phyloP scores from a whole-genome alignment of 306 rosid genomes.

The Rosa persica region DNA sequence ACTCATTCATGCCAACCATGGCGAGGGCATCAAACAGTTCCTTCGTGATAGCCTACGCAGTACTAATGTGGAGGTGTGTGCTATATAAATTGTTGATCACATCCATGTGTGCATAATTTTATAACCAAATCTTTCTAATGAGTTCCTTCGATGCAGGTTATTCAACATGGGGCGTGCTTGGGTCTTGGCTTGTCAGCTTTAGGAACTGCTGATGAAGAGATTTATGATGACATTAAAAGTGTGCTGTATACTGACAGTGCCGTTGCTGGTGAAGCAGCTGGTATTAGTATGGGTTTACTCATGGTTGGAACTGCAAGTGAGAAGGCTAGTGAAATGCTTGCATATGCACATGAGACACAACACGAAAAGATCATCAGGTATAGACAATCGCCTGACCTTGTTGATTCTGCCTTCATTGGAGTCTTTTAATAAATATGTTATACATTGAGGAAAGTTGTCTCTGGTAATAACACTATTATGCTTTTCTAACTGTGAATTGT shows the following conservation, averaged over 20 bases:
- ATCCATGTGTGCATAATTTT: slow-evolving; percentile 2
- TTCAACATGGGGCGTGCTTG: slow-evolving; percentile 97
- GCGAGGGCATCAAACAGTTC: slow-evolving; percentile 95
- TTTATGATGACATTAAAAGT: slow-evolving; percentile 79
- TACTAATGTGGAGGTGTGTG: slow-evolving; percentile 84
- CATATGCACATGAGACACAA: slow-evolving; percentile 96
- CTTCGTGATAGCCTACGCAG: slow-evolving; percentile 89
- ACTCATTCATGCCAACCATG: slow-evolving; percentile 98
- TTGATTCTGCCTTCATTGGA: slow-evolving; percentile 3
- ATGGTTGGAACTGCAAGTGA: slow-evolving; percentile 99
- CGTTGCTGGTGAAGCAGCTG: slow-evolving; percentile 99
- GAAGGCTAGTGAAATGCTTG: slow-evolving; percentile 94
- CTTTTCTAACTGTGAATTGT: slow-evolving; percentile 15
- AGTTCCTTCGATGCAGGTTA: slow-evolving; percentile 58
- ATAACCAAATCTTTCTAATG: slow-evolving; percentile 15
- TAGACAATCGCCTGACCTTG: slow-evolving; percentile 19
- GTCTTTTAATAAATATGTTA: not conserved
- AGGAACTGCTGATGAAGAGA: slow-evolving; percentile 94
- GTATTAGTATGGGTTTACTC: slow-evolving; percentile 95
- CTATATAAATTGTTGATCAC: slow-evolving; percentile 15
- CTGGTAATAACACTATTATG: not conserved
- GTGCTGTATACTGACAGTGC: slow-evolving; percentile 95
- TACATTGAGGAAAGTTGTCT: not conserved
- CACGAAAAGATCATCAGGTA: slow-evolving; percentile 94
- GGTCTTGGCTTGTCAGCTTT: slow-evolving; percentile 96